Evolutionary conservation across 2,329 filamentous ascomycete species (phyloP).

Genomic region (Fusarium continuum): DNA sequence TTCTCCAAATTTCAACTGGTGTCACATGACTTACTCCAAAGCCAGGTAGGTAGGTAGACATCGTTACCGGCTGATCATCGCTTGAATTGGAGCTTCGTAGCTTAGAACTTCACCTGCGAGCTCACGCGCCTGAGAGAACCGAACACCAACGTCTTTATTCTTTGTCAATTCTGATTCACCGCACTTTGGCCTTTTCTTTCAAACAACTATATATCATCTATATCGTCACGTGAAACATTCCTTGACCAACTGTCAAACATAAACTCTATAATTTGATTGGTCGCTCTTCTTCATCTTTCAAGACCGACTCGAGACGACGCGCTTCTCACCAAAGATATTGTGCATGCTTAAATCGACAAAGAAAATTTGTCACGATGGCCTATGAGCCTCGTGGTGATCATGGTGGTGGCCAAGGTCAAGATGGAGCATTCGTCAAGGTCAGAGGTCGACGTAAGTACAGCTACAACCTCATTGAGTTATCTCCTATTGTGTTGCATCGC

Average conservation of each 20-base stretch:
- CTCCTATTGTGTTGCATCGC: not conserved
- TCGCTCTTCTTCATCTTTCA: slow-evolving; percentile 4
- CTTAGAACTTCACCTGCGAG: slow-evolving; percentile 30
- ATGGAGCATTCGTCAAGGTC: slow-evolving; percentile 59
- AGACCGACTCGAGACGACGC: slow-evolving; percentile 34
- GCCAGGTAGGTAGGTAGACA: too few relatives aligned
- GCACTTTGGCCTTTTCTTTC: not conserved
- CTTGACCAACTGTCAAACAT: not conserved
- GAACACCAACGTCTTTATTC: slow-evolving; percentile 19
- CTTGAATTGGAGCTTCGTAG: slow-evolving; percentile 22
- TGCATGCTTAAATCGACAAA: slow-evolving; percentile 40
- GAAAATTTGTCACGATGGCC: slow-evolving; percentile 54
- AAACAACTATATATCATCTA: not conserved
- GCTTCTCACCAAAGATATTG: slow-evolving; percentile 23
- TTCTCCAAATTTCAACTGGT: not conserved
- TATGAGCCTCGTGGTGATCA: slow-evolving; percentile 64
- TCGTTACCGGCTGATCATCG: slow-evolving; percentile 37
- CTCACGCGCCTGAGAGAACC: slow-evolving; percentile 30
- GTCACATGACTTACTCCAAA: slow-evolving; percentile 21
- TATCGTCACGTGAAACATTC: not conserved
- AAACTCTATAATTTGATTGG: not conserved
- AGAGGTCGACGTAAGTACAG: slow-evolving; percentile 60
- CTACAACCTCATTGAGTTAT: not conserved
- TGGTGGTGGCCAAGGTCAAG: slow-evolving; percentile 54
- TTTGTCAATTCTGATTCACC: slow-evolving; percentile 6